phyloP scores from a whole-genome alignment of 2,329 filamentous ascomycete species.

The Cladosporium sp. region DNA sequence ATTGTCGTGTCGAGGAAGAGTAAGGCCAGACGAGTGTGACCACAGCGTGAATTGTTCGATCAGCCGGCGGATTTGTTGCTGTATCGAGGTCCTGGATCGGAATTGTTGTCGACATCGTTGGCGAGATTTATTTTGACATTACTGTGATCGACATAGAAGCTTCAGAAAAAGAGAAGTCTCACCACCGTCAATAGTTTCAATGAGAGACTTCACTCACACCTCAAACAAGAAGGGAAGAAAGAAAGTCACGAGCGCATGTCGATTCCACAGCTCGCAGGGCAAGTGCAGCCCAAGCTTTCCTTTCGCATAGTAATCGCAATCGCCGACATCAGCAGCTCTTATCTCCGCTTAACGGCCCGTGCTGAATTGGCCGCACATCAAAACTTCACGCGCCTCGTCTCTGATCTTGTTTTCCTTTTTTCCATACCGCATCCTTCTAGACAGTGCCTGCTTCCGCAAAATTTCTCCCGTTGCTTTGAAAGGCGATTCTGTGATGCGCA shows the following conservation, averaged over 20 bases:
- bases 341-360: constrained; percentile 1
- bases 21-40: constrained; percentile 90
- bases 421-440: constrained; percentile 10
- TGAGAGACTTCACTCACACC: not conserved
- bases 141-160: not conserved
- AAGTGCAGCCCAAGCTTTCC: not conserved
- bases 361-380: not conserved
- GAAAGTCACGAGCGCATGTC: not conserved
- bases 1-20: constrained; percentile 65
- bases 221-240: not conserved
- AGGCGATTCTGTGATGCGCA: constrained; percentile 12
- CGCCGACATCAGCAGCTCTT: constrained; percentile 1
- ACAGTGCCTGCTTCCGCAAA: constrained; percentile 12
- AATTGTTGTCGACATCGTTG: constrained; percentile 17
- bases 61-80: constrained; percentile 16
- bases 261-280: not conserved
- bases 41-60: constrained; percentile 54
- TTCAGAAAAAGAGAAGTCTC: not conserved
- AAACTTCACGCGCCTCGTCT: constrained; percentile 5
- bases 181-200: not conserved
- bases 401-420: not conserved
- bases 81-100: constrained; percentile 27
- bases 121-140: constrained; percentile 1
- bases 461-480: constrained; percentile 7
- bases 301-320: not conserved